Base-by-base conservation (phyloP, 2,329 filamentous ascomycete genomes). In the Tolypocladium guangdongense region DNA sequence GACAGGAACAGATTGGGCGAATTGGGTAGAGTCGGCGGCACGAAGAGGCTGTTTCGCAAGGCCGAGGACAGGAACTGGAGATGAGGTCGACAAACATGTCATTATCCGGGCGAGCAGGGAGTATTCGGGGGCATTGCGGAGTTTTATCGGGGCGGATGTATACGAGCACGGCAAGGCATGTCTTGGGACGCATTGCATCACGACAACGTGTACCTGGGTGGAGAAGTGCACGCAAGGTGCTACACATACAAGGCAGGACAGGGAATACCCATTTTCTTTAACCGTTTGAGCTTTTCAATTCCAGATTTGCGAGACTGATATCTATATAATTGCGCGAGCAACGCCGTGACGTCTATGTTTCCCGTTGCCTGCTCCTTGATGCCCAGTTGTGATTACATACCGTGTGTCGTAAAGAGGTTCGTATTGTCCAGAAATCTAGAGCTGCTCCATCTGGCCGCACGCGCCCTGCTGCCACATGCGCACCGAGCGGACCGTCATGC, bases 1-100 rank as follows among this genome's bases (percentile, higher is more conserved):
- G 53, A 59, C 18, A 55, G 56, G 64, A 71, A 63, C 60, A 70
- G 75, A 47, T 87, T 90, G 67, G 84, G 83, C 22, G 84, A 89
- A 58, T 69, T 90, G 59, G 84, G 86, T 46, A 88, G 80, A 65
- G 82, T 85, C 6, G 87, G 87, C 2, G 81, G 79, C 8, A 90
- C 87, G 18, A 87, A 87, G 71, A 78, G 88, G 60, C 66, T 91
- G 50, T 88, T 87, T 63, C 76, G 82, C 62, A 76, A 76, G 67
- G 66, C 56, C 8, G 63, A 67, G 46, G 43, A 52, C 35, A 37
- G 35, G 24, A 30, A 3, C 4, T 46, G 41, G 41, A 41, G 50
- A 37, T 46, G 41, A 37, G 7, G 33, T 35, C 18, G 24, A n/a
- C 22, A 10, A 11, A 30, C 6, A 24, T 5, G 6, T 30, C 24